These are phyloP conservation scores for Mortierella sp. DNA, from an alignment of 371 early-diverging fungal genomes.

Conservation along the genomic window DNA sequence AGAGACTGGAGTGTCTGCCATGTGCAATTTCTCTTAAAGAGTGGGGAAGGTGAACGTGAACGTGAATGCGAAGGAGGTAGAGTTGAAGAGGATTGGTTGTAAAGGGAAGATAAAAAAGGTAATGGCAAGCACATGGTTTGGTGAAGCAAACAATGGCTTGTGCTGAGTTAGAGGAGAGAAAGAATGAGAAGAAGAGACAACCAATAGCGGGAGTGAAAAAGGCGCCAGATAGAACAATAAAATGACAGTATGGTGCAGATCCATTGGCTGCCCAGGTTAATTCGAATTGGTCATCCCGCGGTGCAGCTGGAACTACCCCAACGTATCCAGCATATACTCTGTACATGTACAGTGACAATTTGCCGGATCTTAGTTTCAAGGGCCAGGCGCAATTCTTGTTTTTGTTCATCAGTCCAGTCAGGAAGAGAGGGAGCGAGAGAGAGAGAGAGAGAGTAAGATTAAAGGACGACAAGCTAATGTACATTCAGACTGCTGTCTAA, in stretches of 20 bases:
- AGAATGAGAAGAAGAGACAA: not conserved
- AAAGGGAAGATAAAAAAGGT: not conserved
- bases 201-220: not conserved
- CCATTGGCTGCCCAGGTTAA: not conserved
- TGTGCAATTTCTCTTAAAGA: no score
- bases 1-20: no score
- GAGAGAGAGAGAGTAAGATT: not conserved
- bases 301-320: not conserved
- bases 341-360: not conserved
- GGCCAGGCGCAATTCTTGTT: not conserved
- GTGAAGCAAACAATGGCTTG: not conserved
- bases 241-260: not conserved
- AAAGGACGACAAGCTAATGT: not conserved
- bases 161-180: not conserved
- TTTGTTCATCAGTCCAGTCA: not conserved
- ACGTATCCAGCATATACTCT: not conserved
- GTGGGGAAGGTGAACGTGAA: no score
- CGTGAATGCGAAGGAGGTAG: no score
- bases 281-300: conserved; percentile 1
- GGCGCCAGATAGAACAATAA: not conserved
- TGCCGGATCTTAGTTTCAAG: not conserved
- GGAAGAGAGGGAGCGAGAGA: not conserved
- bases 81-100: not conserved
- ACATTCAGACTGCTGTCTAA: not conserved
- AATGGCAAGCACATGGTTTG: not conserved